Conservation (phyloP, 192 early-diverging fungal species). For the Phycomyces nitens region DNA sequence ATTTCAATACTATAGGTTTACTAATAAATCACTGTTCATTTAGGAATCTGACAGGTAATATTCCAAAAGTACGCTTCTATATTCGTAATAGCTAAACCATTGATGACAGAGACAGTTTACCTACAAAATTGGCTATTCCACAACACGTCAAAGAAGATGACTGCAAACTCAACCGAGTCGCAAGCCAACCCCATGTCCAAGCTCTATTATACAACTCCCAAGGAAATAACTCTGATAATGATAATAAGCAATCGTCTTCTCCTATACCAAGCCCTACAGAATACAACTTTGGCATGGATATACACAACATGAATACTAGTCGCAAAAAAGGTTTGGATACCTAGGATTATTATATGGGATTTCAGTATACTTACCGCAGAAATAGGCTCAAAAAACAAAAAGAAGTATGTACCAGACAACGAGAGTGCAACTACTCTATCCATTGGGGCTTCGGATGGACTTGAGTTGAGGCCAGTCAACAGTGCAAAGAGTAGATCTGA, state of each 20-base stretch:
- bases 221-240: background rate
- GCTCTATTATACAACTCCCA: background rate
- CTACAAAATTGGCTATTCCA: background rate
- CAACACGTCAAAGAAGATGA: constrained; percentile 4
- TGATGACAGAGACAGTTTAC: background rate
- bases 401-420: background rate
- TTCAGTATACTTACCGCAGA: background rate
- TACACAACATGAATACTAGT: background rate
- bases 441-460: background rate
- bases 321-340: background rate
- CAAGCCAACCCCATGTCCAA: constrained; percentile 22
- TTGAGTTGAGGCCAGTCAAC: background rate
- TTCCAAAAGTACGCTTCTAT: background rate
- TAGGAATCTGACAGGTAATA: background rate
- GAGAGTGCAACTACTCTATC: background rate
- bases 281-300: constrained; percentile 6
- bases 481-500: background rate
- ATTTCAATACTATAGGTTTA: too few relatives aligned
- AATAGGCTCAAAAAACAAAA: background rate
- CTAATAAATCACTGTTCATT: too few relatives aligned
- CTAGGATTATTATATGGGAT: background rate
- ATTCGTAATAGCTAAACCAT: background rate
- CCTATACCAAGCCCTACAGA: constrained; percentile 20
- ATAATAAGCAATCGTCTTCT: constrained; percentile 8
- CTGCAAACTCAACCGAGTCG: constrained; percentile 10